Conservation (phyloP, 1,139 yeast species). For the Candida sp. region DNA sequence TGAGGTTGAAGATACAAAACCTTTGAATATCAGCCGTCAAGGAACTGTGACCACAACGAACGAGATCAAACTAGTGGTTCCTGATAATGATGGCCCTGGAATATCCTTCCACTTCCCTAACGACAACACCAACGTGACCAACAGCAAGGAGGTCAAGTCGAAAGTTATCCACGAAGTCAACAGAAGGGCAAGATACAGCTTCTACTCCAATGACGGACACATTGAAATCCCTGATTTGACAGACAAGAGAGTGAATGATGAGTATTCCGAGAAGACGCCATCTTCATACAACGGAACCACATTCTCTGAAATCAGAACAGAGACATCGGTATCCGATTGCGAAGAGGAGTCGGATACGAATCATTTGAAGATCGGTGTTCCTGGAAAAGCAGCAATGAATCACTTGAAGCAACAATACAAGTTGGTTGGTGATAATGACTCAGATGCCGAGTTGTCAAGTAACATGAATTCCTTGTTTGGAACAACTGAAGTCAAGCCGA, state of each 20-base stretch:
- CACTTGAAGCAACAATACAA: slow-evolving; percentile 31
- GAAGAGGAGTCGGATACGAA: slow-evolving; percentile 22
- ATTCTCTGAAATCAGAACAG: slow-evolving; percentile 31
- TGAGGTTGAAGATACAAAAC: slow-evolving; percentile 9
- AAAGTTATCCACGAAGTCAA: slow-evolving; percentile 7
- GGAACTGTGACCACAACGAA: background rate
- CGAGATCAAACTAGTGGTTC: background rate
- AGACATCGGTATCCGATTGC: slow-evolving; percentile 19
- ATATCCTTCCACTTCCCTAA: slow-evolving; percentile 45
- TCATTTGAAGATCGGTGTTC: slow-evolving; percentile 33
- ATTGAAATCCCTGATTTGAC: slow-evolving; percentile 49
- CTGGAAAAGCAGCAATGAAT: slow-evolving; percentile 35
- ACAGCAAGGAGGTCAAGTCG: slow-evolving; percentile 24
- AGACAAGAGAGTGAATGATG: slow-evolving; percentile 22
- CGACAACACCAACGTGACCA: slow-evolving; percentile 35
- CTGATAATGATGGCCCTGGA: slow-evolving; percentile 36
- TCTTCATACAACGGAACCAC: slow-evolving; percentile 31
- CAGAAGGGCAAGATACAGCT: slow-evolving; percentile 27
- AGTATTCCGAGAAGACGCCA: slow-evolving; percentile 25
- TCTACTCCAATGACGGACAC: slow-evolving; percentile 35
- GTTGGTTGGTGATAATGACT: slow-evolving; percentile 22
- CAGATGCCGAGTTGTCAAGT: slow-evolving; percentile 30
- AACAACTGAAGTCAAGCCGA: slow-evolving; percentile 4
- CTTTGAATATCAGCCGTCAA: slow-evolving; percentile 11
- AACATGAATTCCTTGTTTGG: slow-evolving; percentile 13